A percentile compares a stretch with the other conserved stretches of the same genome.
These are phyloP conservation scores for Pythium biforme DNA, from an alignment of 352 stramenopile species.

Conservation along the genomic window DNA sequence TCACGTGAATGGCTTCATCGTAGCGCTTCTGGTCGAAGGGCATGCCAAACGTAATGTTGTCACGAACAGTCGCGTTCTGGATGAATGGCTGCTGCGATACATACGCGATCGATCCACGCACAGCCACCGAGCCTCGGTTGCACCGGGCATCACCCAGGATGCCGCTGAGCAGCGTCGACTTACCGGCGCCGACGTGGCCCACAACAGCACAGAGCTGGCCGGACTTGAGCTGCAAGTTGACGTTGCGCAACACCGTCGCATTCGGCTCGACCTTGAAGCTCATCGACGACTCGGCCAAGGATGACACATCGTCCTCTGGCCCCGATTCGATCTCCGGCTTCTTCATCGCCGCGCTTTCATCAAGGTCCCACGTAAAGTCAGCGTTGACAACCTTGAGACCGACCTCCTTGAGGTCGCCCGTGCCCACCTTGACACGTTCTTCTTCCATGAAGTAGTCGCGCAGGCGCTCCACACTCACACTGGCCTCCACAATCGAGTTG, in stretches of 20 bases:
- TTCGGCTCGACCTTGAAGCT: slow-evolving; percentile 47
- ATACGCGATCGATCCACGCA: slow-evolving; percentile 50
- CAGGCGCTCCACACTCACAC: slow-evolving; percentile 61
- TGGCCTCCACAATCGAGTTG: slow-evolving; percentile 92
- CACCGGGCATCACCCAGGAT: slow-evolving; percentile 44
- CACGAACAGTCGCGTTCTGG: slow-evolving; percentile 45
- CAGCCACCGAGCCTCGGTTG: slow-evolving; percentile 24
- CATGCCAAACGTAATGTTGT: slow-evolving; percentile 50
- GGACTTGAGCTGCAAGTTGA: slow-evolving; percentile 69
- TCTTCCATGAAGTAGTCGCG: slow-evolving; percentile 66
- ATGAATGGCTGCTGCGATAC: slow-evolving; percentile 61
- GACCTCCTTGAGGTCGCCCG: slow-evolving; percentile 74
- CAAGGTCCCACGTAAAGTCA: slow-evolving; percentile 65
- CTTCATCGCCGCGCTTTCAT: slow-evolving; percentile 12
- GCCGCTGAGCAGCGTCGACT: slow-evolving; percentile 61
- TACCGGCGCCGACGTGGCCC: slow-evolving; percentile 77
- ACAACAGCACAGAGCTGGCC: slow-evolving; percentile 77
- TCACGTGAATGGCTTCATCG: slow-evolving; percentile 50
- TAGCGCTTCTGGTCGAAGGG: slow-evolving; percentile 41
- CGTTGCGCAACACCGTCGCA: slow-evolving; percentile 38
- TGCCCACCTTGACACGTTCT: slow-evolving; percentile 66
- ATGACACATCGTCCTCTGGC: slow-evolving; percentile 29
- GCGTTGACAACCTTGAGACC: slow-evolving; percentile 50
- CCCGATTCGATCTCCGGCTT: slow-evolving; percentile 31
- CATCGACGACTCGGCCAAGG: slow-evolving; percentile 30